Base-by-base conservation (phyloP, 306 rosid genomes). In the Purshia tridentata region DNA sequence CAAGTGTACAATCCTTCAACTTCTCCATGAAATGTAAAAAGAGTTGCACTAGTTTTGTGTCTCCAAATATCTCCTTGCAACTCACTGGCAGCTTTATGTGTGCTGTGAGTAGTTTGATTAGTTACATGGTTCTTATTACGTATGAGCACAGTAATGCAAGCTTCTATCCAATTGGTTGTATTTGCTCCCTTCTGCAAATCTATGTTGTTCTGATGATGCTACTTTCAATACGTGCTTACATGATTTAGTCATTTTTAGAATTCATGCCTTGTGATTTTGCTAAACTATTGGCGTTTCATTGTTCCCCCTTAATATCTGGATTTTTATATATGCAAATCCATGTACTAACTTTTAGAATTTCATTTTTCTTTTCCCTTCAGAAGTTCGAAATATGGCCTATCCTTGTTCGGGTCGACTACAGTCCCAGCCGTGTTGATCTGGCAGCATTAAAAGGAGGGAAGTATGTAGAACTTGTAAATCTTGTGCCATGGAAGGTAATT, bases 401-500 rank as follows among this genome's bases (percentile, higher is more conserved):
- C 71, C 77, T 91, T 80, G 76, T 94, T 72, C 94, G 95, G 77
- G 92, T 94, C 80, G 99, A 94, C 84, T 94, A 94, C 87, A 85
- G 85, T 84, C 99, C 99, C 14, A 60, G 50, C 49, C 87, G 68
- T 69, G 87, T 94, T 77, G 99, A 91, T 91, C 88, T 94, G 77
- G 95, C 93, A 1, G 97, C 97, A 55, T 76, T 94, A 80, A 76
- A 96, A 70, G 82, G 84, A 40, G 99, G 99, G 56, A 94, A 94
- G 79, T 94, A 89, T 77, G 92, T 87, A 51, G 99, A 94, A 84
- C 99, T 94, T 80, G 91, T 89, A 67, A 94, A 94, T 77, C 92
- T 94, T 72, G 88, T 89, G 29, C 97, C 87, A 13, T 94, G 99
- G 99, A 94, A 91, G 99, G 99, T 94, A 86, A 50, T 40, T 41